Base-by-base conservation (phyloP, 805 yeast genomes). In the Candida arabinofermentans region DNA sequence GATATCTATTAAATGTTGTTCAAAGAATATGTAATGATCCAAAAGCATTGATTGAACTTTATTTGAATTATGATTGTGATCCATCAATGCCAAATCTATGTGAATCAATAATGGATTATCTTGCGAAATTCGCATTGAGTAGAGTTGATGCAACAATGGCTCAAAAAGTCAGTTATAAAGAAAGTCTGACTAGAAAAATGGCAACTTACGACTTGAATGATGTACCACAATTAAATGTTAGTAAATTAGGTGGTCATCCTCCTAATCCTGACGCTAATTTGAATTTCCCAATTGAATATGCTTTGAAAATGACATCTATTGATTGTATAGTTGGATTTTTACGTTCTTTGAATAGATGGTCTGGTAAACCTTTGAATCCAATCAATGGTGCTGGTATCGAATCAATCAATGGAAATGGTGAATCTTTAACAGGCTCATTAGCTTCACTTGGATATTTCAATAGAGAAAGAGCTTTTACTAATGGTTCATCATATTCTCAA, bases 11-110 rank as follows among this genome's bases (percentile, higher is more conserved):
- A 46, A 76, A 83, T 10, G 74, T 91, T n/a, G 72, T 95, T 21
- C 85, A 86, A 53, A 74, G 95, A 50, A 65, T 93, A 29, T 84
- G 95, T 58, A 79, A 80, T 49, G 96, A 91, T 64, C 95, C 98
- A 34, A 75, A 95, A 47, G 83, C 95, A 16, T 68, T 95, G 47
- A 87, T 95, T 44, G 99, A 93, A 65, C 79, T 93, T 44, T 93
- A 91, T 59, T 73, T 93, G 55, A 93, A 93, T 64, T 95, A 93
- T 62, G 99, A 93, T 63, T 93, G 99, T 69, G 96, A 89, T 59
- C 69, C 79, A 24, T 65, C 76, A 2, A 76, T 82, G 72, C 85
- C 93, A 29, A 93, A 93, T 60, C 71, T 90, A 37, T 87, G 90
- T 64, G 99, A 93, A 64, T 72, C 79, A 38, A 70, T 89, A 33